Percentiles rank a stretch among this genome's conserved stretches.
These are phyloP conservation scores for Primulina eburnea DNA, from an alignment of 257 asterid genomes.

Conservation along the genomic window DNA sequence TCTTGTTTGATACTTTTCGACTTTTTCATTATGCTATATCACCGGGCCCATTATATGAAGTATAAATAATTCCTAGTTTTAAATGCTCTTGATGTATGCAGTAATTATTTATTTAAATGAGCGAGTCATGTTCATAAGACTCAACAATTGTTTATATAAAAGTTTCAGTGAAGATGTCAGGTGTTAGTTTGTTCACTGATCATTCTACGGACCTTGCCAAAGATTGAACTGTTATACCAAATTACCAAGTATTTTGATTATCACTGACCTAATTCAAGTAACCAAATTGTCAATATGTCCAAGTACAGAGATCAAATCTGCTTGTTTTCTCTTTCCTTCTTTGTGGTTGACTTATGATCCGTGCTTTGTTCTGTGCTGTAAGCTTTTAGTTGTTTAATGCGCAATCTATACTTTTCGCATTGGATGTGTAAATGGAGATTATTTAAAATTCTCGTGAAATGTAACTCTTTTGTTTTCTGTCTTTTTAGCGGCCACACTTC, in stretches of 20 bases:
- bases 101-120: neutral
- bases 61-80: conserved; percentile 13
- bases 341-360: neutral
- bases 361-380: conserved; percentile 1
- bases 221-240: neutral
- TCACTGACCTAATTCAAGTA: neutral
- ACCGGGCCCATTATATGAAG: neutral
- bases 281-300: neutral
- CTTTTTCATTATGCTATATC: neutral
- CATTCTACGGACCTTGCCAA: neutral
- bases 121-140: neutral
- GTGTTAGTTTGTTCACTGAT: conserved; percentile 5
- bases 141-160: neutral
- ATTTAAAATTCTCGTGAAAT: conserved; percentile 8
- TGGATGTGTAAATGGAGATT: conserved; percentile 12
- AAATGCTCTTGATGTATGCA: neutral
- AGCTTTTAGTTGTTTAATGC: neutral
- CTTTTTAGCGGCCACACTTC: conserved; percentile 76
- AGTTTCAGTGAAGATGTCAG: neutral
- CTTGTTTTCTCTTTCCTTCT: neutral
- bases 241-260: neutral
- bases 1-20: neutral
- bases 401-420: conserved; percentile 16
- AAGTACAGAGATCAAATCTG: conserved; percentile 1
- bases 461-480: conserved; percentile 7